Base-by-base conservation (phyloP, 352 stramenopile species). In the Thraustochytrium striatum region DNA sequence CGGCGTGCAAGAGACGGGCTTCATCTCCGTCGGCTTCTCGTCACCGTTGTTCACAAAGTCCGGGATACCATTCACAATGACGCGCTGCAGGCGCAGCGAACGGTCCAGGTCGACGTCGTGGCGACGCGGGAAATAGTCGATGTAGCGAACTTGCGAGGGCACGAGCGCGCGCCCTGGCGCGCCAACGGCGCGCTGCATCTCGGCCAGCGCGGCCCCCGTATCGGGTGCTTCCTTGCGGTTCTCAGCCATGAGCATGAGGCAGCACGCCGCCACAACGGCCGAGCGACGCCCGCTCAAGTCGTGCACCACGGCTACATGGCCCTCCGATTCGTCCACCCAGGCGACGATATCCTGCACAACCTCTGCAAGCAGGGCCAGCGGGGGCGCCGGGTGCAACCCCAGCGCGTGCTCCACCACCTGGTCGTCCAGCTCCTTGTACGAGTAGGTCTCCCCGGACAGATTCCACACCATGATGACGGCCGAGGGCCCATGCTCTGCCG, bases 21-120 rank as follows among this genome's bases (percentile, higher is more conserved):
- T 55, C 47, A 55, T 55, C 16, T 55, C 16, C 59, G 50, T 33
- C 7, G 59, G 59, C 35, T 38, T 38, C 19, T 11, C 44, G 8
- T 25, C 50, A 25, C 19, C 21, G 30, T 36, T 43, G 39, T 75
- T 75, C 19, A 75, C 65, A 30, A 55, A 75, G 3, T 75, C 65
- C 32, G 65, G 65, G 52, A 75, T 75, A 3, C 65, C 65, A 32
- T 75, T 75, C 3, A 75, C 65, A 70, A 75, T 75, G 35, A 75
- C 68, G 39, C 65, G 65, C 36, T 75, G 32, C 5, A 75, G 52
- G 8, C 44, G 44, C 25, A 55, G 65, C 47, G 16, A 21, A 55
- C 16, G 16, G 25, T 16, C 47, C 25, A 21, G 16, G 47, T 55
- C 47, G 16, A 55, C 47, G 16, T 16, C 16, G 25, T 55, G 16